Conservation (phyloP, 208 protist genomes). For the Trypanosoma melophagium region DNA sequence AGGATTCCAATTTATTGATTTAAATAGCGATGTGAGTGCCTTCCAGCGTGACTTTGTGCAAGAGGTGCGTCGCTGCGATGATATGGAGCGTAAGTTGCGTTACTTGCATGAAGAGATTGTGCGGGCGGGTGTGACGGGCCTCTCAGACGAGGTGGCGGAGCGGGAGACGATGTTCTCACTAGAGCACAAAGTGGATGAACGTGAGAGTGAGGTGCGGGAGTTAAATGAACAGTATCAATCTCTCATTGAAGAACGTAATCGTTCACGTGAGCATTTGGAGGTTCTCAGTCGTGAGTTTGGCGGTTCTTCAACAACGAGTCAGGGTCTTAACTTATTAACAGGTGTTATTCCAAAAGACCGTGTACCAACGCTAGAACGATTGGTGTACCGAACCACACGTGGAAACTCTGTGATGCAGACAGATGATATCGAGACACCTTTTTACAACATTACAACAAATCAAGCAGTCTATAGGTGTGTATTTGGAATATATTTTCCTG, state of each 20-base stretch:
- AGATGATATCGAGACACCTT: constrained; percentile 85
- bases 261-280: constrained; percentile 78
- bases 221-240: constrained; percentile 89
- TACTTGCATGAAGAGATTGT: constrained; percentile 93
- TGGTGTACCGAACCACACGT: constrained; percentile 94
- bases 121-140: constrained; percentile 56
- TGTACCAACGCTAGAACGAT: constrained; percentile 89
- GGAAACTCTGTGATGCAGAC: constrained; percentile 96
- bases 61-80: constrained; percentile 96
- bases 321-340: constrained; percentile 88
- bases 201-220: constrained; percentile 90
- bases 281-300: constrained; percentile 76
- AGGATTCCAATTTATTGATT: constrained; percentile 95
- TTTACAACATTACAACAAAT: constrained; percentile 85
- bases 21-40: constrained; percentile 91
- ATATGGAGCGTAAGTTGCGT: constrained; percentile 95
- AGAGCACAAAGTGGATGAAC: constrained; percentile 90
- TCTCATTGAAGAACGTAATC: constrained; percentile 81
- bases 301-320: constrained; percentile 32
- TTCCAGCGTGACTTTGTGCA: constrained; percentile 97
- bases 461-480: constrained; percentile 91
- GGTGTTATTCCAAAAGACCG: constrained; percentile 93
- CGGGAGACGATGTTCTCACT: constrained; percentile 83
- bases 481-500: constrained; percentile 98
- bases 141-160: constrained; percentile 43